Conservation (phyloP, 164 flowering plant genomes). For the Piper longum region DNA sequence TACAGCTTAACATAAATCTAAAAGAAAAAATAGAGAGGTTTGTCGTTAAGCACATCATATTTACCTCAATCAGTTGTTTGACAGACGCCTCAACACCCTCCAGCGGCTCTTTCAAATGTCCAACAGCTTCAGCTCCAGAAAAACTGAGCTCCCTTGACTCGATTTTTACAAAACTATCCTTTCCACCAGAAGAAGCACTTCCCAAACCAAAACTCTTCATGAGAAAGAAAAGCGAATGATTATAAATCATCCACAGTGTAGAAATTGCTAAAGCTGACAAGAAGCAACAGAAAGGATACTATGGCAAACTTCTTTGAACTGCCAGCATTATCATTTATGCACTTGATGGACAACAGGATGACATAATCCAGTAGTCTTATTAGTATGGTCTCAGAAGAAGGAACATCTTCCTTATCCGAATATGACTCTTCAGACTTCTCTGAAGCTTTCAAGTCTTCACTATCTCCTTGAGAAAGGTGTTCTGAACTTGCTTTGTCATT, state of each 20-base stretch:
- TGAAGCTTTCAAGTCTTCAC: slow-evolving; percentile 8
- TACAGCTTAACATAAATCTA: not conserved
- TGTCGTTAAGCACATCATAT: not conserved
- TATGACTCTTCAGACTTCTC: slow-evolving; percentile 32
- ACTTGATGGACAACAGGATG: slow-evolving; percentile 44
- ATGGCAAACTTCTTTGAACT: slow-evolving; percentile 78
- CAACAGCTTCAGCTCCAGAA: slow-evolving; percentile 53
- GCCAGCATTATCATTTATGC: slow-evolving; percentile 75
- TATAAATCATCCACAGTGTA: not conserved
- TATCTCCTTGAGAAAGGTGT: slow-evolving; percentile 1
- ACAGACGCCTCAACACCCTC: slow-evolving; percentile 98
- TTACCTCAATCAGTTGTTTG: slow-evolving; percentile 81
- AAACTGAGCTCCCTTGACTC: slow-evolving; percentile 29
- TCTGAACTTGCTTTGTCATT: not conserved
- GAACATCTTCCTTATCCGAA: slow-evolving; percentile 52
- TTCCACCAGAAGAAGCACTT: slow-evolving; percentile 79
- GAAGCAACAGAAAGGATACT: slow-evolving; percentile 33
- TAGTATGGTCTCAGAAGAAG: slow-evolving; percentile 52
- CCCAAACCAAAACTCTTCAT: slow-evolving; percentile 76
- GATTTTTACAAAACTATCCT: slow-evolving; percentile 58
- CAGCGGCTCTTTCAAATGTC: slow-evolving; percentile 59
- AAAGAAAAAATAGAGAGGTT: no score
- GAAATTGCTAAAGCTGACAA: not conserved
- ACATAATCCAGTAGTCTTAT: slow-evolving; percentile 72
- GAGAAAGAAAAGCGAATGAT: not conserved